Evolutionary conservation across 2,329 filamentous ascomycete species (phyloP).

Genomic region (Diplocarpon mali): DNA sequence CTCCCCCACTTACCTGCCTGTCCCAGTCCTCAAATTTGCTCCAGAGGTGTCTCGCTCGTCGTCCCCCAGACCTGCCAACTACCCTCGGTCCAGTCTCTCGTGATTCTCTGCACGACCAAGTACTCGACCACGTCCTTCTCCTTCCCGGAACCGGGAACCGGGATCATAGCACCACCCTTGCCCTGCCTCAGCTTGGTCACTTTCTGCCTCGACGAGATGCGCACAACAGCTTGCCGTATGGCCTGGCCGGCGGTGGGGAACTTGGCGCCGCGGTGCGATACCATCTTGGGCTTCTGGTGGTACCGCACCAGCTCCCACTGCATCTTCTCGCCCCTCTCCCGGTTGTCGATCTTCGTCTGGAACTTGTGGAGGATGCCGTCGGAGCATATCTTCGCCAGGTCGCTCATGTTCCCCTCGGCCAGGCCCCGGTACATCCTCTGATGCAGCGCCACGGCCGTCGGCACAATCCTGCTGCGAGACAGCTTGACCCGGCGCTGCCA

Average conservation of each 20-base stretch:
- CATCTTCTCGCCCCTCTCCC: slow-evolving; percentile 35
- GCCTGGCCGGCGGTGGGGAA: slow-evolving; percentile 34
- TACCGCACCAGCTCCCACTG: slow-evolving; percentile 46
- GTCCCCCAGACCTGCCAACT: slow-evolving; percentile 59
- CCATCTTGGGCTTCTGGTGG: slow-evolving; percentile 27
- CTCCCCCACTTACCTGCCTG: too few species aligned
- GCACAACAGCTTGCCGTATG: slow-evolving; percentile 50
- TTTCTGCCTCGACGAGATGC: slow-evolving; percentile 45
- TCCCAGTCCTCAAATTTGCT: slow-evolving; percentile 16
- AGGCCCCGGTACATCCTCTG: slow-evolving; percentile 49
- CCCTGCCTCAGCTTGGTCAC: slow-evolving; percentile 30
- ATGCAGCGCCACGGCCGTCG: slow-evolving; percentile 49
- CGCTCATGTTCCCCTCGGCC: slow-evolving; percentile 42
- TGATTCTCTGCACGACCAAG: slow-evolving; percentile 45
- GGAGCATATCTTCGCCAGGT: slow-evolving; percentile 43
- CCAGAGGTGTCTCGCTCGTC: slow-evolving; percentile 39
- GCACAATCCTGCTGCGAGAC: slow-evolving; percentile 32
- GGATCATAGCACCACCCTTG: slow-evolving; percentile 28
- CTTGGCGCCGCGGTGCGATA: slow-evolving; percentile 42
- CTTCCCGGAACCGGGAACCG: slow-evolving; percentile 37
- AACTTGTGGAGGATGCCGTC: slow-evolving; percentile 41
- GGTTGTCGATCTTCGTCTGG: slow-evolving; percentile 39
- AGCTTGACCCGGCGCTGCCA: slow-evolving; percentile 31
- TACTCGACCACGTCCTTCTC: slow-evolving; percentile 51
- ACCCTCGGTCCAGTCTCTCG: slow-evolving; percentile 32